phyloP scores from a whole-genome alignment of 164 flowering plant species.

The Amborella trichopoda region DNA sequence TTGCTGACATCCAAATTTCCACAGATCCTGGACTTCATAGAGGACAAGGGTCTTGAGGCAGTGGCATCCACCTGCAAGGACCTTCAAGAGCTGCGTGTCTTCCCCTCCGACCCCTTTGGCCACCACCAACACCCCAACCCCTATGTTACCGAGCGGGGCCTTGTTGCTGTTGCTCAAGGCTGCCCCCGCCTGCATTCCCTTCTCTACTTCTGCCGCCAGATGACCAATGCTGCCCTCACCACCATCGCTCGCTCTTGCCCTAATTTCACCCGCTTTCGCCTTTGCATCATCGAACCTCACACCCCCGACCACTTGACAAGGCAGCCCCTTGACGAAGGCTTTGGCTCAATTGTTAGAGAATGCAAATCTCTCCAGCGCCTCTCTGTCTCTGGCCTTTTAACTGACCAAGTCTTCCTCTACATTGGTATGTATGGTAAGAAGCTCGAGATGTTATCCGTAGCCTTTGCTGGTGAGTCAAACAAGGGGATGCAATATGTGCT shows the following conservation, averaged over 20 bases:
- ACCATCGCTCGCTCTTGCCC: conserved; percentile 76
- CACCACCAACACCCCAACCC: conserved; percentile 30
- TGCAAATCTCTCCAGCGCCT: conserved; percentile 65
- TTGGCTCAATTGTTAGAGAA: conserved; percentile 76
- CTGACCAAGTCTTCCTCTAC: conserved; percentile 71
- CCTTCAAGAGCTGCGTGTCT: conserved; percentile 73
- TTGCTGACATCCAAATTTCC: conserved; percentile 2
- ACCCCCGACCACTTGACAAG: conserved; percentile 56
- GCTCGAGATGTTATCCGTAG: conserved; percentile 89
- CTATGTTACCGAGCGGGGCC: conserved; percentile 78
- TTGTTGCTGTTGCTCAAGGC: conserved; percentile 64
- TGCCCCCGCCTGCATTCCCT: conserved; percentile 71
- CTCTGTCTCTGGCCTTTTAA: conserved; percentile 72
- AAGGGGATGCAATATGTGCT: conserved; percentile 75
- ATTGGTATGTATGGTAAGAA: conserved; percentile 86
- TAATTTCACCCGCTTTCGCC: conserved; percentile 54
- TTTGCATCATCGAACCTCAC: conserved; percentile 60
- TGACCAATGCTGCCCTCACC: conserved; percentile 84
- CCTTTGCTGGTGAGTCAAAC: conserved; percentile 83
- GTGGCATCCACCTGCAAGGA: conserved; percentile 76
- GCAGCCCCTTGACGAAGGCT: conserved; percentile 83
- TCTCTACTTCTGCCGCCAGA: conserved; percentile 74
- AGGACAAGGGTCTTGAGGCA: conserved; percentile 67
- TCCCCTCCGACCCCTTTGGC: conserved; percentile 54
- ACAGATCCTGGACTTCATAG: conserved; percentile 78